Conservation (phyloP, 768 basidiomycete genomes). For the Artomyces pyxidatus region DNA sequence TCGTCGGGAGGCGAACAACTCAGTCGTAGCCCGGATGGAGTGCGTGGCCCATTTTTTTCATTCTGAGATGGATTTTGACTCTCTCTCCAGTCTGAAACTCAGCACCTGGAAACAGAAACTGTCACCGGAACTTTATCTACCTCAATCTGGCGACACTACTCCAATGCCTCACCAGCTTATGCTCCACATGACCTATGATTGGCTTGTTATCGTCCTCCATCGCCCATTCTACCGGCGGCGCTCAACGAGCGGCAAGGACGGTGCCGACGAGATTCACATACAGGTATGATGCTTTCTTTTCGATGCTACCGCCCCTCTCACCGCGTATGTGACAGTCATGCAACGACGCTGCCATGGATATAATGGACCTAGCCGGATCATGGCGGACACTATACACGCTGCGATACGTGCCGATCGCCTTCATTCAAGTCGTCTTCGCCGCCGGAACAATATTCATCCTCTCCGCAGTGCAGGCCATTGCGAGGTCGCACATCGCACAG, state of each 20-base stretch:
- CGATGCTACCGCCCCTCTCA: not conserved
- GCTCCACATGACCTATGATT: slow-evolving; percentile 15
- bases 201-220: slow-evolving; percentile 14
- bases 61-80: not conserved
- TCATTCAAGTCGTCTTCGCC: slow-evolving; percentile 16
- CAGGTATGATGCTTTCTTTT: slow-evolving; percentile 4
- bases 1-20: slow-evolving; percentile 8
- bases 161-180: slow-evolving; percentile 15
- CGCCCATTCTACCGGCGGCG: slow-evolving; percentile 16
- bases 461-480: slow-evolving; percentile 14
- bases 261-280: slow-evolving; percentile 8
- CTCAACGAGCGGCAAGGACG: slow-evolving; percentile 5
- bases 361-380: slow-evolving; percentile 13
- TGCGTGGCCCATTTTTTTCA: not conserved
- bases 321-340: slow-evolving; percentile 8
- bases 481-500: slow-evolving; percentile 11
- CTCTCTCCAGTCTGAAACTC: slow-evolving; percentile 9
- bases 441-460: slow-evolving; percentile 18
- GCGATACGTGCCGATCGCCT: slow-evolving; percentile 16
- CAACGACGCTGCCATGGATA: slow-evolving; percentile 11
- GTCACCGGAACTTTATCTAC: slow-evolving; percentile 10
- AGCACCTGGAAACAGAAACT: slow-evolving; percentile 15
- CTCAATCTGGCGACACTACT: slow-evolving; percentile 1
- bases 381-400: slow-evolving; percentile 12
- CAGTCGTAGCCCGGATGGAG: slow-evolving; percentile 15